phyloP scores from a whole-genome alignment of 2,329 filamentous ascomycete species.

The Pseudocercospora fijiensis region DNA sequence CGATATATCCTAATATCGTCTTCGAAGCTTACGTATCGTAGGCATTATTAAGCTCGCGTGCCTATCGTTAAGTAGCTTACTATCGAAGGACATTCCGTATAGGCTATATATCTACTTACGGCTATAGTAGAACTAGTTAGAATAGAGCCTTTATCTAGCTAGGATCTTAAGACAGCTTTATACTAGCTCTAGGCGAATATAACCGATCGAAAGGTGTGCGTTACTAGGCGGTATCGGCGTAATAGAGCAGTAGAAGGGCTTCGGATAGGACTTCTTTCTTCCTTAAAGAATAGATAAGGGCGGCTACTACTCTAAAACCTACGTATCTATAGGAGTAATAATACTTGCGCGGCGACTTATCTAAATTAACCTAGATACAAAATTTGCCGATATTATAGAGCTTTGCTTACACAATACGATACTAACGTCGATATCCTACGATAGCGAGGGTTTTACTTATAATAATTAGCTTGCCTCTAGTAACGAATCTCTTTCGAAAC shows the following conservation, averaged over 20 bases:
- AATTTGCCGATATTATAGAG: constrained; percentile 61
- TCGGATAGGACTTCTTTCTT: constrained; percentile 59
- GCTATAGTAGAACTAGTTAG: constrained; percentile 57
- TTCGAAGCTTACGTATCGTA: constrained; percentile 25
- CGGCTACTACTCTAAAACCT: constrained; percentile 63
- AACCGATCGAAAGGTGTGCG: constrained; percentile 61
- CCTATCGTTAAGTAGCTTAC: constrained; percentile 56
- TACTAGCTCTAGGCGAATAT: constrained; percentile 59
- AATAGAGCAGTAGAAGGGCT: constrained; percentile 60
- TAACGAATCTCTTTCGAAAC: constrained; percentile 49
- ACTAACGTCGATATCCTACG: constrained; percentile 57
- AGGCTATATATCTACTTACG: constrained; percentile 61
- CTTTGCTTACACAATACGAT: constrained; percentile 61
- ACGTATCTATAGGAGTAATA: constrained; percentile 60
- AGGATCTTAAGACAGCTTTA: constrained; percentile 44
- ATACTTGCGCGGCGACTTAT: constrained; percentile 60
- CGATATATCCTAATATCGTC: background rate
- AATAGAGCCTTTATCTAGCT: constrained; percentile 37
- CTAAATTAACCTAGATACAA: constrained; percentile 52
- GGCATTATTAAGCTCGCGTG: constrained; percentile 59
- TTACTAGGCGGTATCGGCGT: constrained; percentile 62
- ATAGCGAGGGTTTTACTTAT: constrained; percentile 61
- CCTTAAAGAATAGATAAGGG: constrained; percentile 61
- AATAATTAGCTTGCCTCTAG: constrained; percentile 61
- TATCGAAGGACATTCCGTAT: constrained; percentile 60